A percentile compares a stretch with the other conserved stretches of the same genome.
Conservation (phyloP, 495 filamentous ascomycete species). For the Penicillium angulare region DNA sequence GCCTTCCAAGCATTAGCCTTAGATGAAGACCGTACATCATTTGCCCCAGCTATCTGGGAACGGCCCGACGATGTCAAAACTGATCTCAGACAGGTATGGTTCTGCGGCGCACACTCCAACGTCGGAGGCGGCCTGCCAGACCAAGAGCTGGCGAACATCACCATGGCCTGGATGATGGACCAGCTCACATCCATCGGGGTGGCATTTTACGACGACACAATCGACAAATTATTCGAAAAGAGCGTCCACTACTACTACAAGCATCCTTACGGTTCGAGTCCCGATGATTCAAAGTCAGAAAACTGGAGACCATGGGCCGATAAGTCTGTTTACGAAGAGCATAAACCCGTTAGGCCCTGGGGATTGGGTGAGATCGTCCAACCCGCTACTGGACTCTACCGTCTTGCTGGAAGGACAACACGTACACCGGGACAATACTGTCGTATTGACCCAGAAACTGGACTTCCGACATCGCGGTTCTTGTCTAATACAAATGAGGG, state of each 20-base stretch:
- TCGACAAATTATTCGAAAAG: constrained; percentile 49
- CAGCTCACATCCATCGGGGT: constrained; percentile 62
- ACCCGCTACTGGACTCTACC: constrained; percentile 46
- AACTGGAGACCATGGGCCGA: constrained; percentile 41
- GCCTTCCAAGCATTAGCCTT: constrained; percentile 75
- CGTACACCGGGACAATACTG: constrained; percentile 60
- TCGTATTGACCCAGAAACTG: constrained; percentile 50
- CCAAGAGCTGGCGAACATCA: constrained; percentile 61
- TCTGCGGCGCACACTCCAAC: constrained; percentile 66
- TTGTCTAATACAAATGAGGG: constrained; percentile 62
- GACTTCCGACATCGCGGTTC: constrained; percentile 34
- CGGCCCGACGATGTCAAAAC: constrained; percentile 41
- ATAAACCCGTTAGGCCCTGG: constrained; percentile 56
- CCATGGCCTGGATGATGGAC: constrained; percentile 73
- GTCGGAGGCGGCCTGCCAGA: constrained; percentile 62
- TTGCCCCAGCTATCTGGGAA: constrained; percentile 65
- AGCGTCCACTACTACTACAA: constrained; percentile 46
- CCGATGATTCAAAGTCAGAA: constrained; percentile 12
- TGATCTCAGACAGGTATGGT: constrained; percentile 70
- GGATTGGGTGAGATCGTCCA: constrained; percentile 54
- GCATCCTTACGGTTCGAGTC: constrained; percentile 8
- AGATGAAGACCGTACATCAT: constrained; percentile 63
- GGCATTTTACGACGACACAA: constrained; percentile 50
- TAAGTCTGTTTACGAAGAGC: constrained; percentile 42
- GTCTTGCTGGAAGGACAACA: constrained; percentile 47